These are phyloP conservation scores for Achaetomium macrosporum DNA, from an alignment of 2,329 filamentous ascomycete species.

Conservation along the genomic window DNA sequence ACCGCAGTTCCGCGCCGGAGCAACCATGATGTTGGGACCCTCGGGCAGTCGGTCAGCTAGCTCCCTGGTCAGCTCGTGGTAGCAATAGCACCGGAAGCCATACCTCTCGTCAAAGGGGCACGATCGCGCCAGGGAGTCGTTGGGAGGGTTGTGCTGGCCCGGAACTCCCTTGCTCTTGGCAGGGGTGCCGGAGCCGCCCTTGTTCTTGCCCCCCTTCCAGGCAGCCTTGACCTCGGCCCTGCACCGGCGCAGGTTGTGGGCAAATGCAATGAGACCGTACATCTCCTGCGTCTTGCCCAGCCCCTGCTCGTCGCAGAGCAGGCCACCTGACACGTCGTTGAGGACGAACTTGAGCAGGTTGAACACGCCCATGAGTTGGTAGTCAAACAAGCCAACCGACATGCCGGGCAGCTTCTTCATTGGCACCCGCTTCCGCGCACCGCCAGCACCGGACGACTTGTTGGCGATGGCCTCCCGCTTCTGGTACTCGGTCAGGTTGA, in stretches of 20 bases:
- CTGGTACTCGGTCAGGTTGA: constrained; percentile 9
- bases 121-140: neutral
- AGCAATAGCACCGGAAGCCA: constrained; percentile 22
- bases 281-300: constrained; percentile 25
- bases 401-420: constrained; percentile 20
- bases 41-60: constrained; percentile 19
- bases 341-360: constrained; percentile 14
- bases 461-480: neutral
- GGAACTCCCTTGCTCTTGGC: neutral
- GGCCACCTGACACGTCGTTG: constrained; percentile 15
- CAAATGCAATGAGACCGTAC: constrained; percentile 19
- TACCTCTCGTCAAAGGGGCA: constrained; percentile 18
- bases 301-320: constrained; percentile 23
- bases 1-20: constrained; percentile 13
- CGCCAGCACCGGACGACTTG: neutral
- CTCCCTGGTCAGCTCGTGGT: constrained; percentile 11
- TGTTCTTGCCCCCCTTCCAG: neutral
- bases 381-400: constrained; percentile 22
- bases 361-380: constrained; percentile 22
- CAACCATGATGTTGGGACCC: constrained; percentile 19
- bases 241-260: constrained; percentile 12
- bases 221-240: constrained; percentile 16
- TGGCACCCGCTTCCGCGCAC: constrained; percentile 14
- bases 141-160: constrained; percentile 6
- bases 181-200: no score